These are phyloP conservation scores for Besnoitia besnoiti DNA, from an alignment of 169 alveolate genomes.

Conservation along the genomic window DNA sequence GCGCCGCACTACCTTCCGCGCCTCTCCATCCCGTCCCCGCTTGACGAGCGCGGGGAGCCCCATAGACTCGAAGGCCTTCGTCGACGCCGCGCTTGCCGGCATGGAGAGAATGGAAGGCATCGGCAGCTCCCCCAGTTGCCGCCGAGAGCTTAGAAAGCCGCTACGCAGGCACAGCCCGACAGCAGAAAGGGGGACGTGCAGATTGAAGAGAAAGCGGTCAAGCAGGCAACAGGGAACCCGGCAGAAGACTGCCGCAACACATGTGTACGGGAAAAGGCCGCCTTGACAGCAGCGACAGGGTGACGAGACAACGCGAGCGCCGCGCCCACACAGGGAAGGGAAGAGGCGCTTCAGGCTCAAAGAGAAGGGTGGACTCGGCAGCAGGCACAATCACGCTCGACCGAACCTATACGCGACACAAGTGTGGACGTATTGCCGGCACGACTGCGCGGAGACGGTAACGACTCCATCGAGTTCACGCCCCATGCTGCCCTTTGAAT, in stretches of 20 bases:
- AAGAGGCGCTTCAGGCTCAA: too few relatives aligned
- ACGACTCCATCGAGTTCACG: too few relatives aligned
- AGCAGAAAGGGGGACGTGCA: background rate
- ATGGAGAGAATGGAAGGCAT: constrained; percentile 31
- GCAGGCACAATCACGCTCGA: too few relatives aligned
- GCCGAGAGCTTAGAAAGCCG: constrained; percentile 7
- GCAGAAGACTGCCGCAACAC: too few relatives aligned
- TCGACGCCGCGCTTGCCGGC: constrained; percentile 48
- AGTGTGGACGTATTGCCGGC: too few relatives aligned
- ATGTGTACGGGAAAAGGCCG: background rate
- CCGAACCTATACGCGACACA: too few relatives aligned
- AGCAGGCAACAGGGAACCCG: background rate
- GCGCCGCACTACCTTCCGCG: background rate
- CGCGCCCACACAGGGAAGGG: too few relatives aligned
- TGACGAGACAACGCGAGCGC: background rate
- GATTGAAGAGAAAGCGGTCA: background rate
- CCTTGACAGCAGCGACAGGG: background rate
- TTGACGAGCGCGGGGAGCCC: background rate
- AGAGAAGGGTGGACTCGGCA: too few relatives aligned
- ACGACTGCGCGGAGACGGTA: too few relatives aligned
- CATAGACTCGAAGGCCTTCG: constrained; percentile 24
- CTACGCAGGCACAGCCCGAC: background rate
- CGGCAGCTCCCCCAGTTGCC: constrained; percentile 31
- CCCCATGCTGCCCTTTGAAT: too few relatives aligned
- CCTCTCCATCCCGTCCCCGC: background rate